phyloP scores from a whole-genome alignment of 257 asterid genomes.

The Solanum gracilifrons region DNA sequence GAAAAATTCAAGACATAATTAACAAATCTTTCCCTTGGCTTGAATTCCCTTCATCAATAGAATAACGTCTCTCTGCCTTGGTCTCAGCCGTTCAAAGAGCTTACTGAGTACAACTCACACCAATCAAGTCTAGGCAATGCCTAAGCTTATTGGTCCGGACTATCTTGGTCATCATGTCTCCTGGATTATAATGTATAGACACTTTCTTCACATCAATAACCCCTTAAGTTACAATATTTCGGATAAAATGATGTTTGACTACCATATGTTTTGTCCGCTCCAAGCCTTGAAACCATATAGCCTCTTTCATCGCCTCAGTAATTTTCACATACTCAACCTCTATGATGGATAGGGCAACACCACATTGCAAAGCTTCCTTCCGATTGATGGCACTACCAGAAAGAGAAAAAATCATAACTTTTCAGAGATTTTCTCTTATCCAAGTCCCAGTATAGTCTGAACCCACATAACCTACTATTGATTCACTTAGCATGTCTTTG shows the following conservation, averaged over 20 bases:
- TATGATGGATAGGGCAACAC: background rate
- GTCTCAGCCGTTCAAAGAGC: background rate
- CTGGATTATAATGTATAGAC: no score
- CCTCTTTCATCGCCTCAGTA: background rate
- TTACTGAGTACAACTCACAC: background rate
- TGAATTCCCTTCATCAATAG: background rate
- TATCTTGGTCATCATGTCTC: background rate
- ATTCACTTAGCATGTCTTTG: background rate
- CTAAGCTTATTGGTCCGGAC: background rate
- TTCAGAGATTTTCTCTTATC: background rate
- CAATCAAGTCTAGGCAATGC: background rate
- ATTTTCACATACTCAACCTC: background rate
- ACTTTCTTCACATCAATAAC: background rate
- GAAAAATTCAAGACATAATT: no score
- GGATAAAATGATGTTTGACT: background rate
- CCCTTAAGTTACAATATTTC: no score
- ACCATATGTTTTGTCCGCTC: background rate
- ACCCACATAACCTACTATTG: background rate
- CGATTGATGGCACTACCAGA: background rate
- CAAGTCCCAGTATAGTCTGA: background rate
- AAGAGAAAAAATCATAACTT: background rate
- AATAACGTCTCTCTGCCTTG: background rate
- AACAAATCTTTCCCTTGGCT: background rate
- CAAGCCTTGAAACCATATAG: background rate
- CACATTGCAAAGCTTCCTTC: background rate